Evolutionary conservation across 129 eudicot species (phyloP), one percentile per base, ranked within the genome.

Genomic region (Scalesia atractyloides): DNA sequence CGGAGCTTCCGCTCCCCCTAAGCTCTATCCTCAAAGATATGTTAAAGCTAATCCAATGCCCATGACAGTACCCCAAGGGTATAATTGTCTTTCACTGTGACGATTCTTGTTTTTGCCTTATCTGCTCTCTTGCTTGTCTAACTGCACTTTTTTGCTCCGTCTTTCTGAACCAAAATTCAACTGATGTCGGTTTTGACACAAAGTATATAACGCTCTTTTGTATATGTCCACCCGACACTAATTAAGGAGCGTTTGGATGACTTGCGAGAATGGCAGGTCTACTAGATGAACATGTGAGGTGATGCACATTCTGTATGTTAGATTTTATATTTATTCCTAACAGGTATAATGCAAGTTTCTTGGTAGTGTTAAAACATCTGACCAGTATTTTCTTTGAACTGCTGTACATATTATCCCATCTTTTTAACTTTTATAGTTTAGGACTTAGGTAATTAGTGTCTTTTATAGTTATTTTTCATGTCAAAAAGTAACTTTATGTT

Each of bases 1-100:
- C 63, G 73, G 72, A 50, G 64, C 50, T 39, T 53, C 83, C 15
- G 34, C 73, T 24, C 48, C 58, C 46, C 66, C 56, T 11, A 91
- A 75, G 76, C 15, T 72, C 30, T 66, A 30, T 52, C 88, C 81
- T 34, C 95, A 86, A 73, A 82, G 87, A 88, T 88, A 85, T 19
- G 90, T 91, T 13, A 68, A 72, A 41, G 88, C 89, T 54, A 73
- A 53, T 81, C 89, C 85, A 49, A 82, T 88, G 88, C 92, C 92
- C 39, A 75, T 24, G 64, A 73, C 71, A 62, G 81, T 83, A 26
- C 96, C 96, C 33, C 18, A 59, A 59, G 43, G 65, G 65, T 12
- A 59, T 14, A 13, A 59, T 26, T 59, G 62, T 56, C 18, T 59
- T 30, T 59, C 65, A 59, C 33, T 19, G 30, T 54, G 61, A 54